phyloP scores from a whole-genome alignment of 1,284 basidiomycete species.

The Cryptococcus sp. region DNA sequence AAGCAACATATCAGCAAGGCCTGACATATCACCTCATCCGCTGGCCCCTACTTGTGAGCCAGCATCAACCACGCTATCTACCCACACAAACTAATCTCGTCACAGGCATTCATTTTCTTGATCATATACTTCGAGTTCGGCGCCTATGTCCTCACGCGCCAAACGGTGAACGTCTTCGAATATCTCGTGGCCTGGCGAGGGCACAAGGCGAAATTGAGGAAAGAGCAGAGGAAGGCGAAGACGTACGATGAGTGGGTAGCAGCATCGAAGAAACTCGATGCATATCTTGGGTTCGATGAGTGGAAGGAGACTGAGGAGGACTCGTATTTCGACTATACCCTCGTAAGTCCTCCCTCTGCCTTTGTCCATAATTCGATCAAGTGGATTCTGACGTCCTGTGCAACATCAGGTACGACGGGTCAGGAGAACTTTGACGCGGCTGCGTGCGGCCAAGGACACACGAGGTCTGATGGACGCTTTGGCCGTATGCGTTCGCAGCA shows the following conservation, averaged over 20 bases:
- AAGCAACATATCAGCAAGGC: slow-evolving; percentile 64
- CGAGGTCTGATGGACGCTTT: slow-evolving; percentile 85
- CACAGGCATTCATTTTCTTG: slow-evolving; percentile 75
- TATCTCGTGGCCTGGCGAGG: slow-evolving; percentile 89
- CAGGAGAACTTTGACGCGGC: slow-evolving; percentile 37
- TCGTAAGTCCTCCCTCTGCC: slow-evolving; percentile 58
- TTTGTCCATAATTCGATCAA: neutral
- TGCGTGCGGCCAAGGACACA: slow-evolving; percentile 63
- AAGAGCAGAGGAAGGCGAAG: slow-evolving; percentile 69
- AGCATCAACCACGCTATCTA: neutral
- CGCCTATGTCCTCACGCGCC: slow-evolving; percentile 81
- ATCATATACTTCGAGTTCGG: slow-evolving; percentile 86
- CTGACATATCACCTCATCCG: slow-evolving; percentile 77
- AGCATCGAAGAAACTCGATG: slow-evolving; percentile 76
- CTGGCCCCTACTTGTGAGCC: slow-evolving; percentile 82
- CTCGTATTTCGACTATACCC: slow-evolving; percentile 82
- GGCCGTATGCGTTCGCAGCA: slow-evolving; percentile 86
- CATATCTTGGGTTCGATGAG: slow-evolving; percentile 76
- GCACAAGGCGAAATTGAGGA: slow-evolving; percentile 73
- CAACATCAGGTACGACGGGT: slow-evolving; percentile 40
- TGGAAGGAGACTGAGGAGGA: slow-evolving; percentile 87
- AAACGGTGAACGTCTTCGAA: slow-evolving; percentile 90
- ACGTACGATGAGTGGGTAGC: slow-evolving; percentile 80
- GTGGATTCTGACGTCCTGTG: neutral
- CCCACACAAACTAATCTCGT: neutral